Evolutionary conservation across 2,329 filamentous ascomycete genomes (phyloP).

Genomic region (Macroventuria anomochaeta): DNA sequence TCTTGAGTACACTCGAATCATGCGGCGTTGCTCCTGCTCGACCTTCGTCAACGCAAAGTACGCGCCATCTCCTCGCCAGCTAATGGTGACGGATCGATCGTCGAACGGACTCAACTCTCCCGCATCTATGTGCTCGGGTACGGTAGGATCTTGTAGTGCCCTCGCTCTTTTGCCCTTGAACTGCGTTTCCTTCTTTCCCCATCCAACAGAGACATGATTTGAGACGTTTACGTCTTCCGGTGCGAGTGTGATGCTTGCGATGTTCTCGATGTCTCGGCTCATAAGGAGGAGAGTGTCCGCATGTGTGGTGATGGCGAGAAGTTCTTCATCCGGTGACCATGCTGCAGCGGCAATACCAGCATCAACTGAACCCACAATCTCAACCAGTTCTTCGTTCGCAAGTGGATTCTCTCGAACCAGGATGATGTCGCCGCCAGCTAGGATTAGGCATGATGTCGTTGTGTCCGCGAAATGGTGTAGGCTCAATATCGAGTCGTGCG

Average conservation of each 20-base stretch:
- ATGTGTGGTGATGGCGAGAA: constrained; percentile 82
- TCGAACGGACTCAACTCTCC: constrained; percentile 78
- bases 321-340: constrained; percentile 95
- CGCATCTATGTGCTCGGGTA: constrained; percentile 89
- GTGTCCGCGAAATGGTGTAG: constrained; percentile 87
- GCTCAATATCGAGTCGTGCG: constrained; percentile 75
- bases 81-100: constrained; percentile 74
- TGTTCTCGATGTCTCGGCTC: constrained; percentile 87
- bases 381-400: constrained; percentile 77
- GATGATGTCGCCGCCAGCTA: constrained; percentile 90
- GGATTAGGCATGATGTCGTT: constrained; percentile 76
- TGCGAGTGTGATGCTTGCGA: constrained; percentile 75
- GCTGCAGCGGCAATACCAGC: constrained; percentile 85
- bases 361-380: constrained; percentile 94
- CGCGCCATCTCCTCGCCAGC: constrained; percentile 93
- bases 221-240: constrained; percentile 82
- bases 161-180: constrained; percentile 91
- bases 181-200: constrained; percentile 98
- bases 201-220: constrained; percentile 94
- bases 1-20: constrained; percentile 87
- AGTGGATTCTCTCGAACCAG: constrained; percentile 76
- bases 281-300: constrained; percentile 85
- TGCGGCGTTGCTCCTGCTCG: constrained; percentile 71
- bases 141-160: constrained; percentile 88
- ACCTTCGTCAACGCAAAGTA: constrained; percentile 86